Conservation (phyloP, 2,329 filamentous ascomycete genomes). For the Fusarium secorum region DNA sequence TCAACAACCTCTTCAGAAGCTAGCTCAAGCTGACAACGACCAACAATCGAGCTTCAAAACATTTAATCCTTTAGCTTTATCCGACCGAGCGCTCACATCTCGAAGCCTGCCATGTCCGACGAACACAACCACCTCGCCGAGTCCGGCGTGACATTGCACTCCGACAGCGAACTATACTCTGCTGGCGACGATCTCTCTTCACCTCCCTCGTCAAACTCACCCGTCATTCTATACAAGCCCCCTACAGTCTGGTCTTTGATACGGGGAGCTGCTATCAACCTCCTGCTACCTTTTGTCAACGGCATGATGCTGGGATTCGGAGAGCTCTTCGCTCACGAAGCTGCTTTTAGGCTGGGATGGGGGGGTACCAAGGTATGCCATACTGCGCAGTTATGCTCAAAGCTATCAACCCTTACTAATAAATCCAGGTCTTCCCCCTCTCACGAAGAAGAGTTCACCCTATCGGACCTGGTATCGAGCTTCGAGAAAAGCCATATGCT, state of each 20-base stretch:
- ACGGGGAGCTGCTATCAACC: conserved; percentile 90
- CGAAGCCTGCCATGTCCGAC: conserved; percentile 58
- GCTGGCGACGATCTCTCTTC: conserved; percentile 65
- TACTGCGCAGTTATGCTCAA: neutral
- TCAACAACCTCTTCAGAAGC: conserved; percentile 34
- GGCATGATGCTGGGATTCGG: conserved; percentile 98
- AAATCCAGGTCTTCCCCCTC: conserved; percentile 62
- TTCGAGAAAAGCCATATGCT: conserved; percentile 69
- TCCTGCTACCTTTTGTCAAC: conserved; percentile 95
- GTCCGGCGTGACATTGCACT: conserved; percentile 79
- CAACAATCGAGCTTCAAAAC: neutral
- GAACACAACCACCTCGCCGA: conserved; percentile 68
- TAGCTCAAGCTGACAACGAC: neutral
- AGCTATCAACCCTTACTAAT: conserved; percentile 9
- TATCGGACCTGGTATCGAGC: conserved; percentile 84
- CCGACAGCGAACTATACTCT: conserved; percentile 85
- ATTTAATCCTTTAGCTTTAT: neutral
- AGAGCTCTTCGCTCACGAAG: conserved; percentile 95
- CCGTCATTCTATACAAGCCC: conserved; percentile 85
- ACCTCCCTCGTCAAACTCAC: conserved; percentile 68
- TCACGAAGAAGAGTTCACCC: conserved; percentile 69
- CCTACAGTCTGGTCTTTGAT: conserved; percentile 87
- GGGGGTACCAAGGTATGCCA: conserved; percentile 81
- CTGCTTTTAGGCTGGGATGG: conserved; percentile 93
- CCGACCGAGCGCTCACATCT: too few relatives aligned